Evolutionary conservation across 768 basidiomycete genomes (phyloP), one percentile per base, ranked within the genome.

Genomic region (Leccinum fibrillosum): DNA sequence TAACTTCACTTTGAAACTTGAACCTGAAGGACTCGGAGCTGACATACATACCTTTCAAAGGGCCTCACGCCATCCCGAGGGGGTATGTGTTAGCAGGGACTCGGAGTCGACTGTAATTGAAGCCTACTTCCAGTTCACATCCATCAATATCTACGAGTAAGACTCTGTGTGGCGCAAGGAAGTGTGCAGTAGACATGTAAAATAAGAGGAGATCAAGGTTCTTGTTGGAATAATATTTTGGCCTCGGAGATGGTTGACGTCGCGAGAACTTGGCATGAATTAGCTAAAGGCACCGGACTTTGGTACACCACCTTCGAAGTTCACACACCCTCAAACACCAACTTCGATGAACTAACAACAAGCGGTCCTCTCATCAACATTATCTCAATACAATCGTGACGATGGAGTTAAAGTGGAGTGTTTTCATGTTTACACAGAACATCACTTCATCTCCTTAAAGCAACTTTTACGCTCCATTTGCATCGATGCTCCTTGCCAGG

Each of bases 51-150:
- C 23, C 23, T 25, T 25, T 25, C 23, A 25, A 25, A 25, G 23
- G 23, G 23, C 23, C 23, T 25, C 23, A 25, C 23, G 23, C 23
- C 23, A 25, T 25, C 23, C 23, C 23, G 23, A 25, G 23, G 23
- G 23, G 23, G 23, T 25, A 25, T 25, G 23, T 25, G 23, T 25
- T 25, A 25, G 23, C 23, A 25, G 23, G 23, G 23, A 25, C 23
- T 25, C 23, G 23, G 23, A 25, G 23, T 25, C 23, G 23, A 25
- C 23, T 4, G 23, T 25, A 25, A 25, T 25, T 4, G 65, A 75
- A 2, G 77, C 79, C 0, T 80, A 76, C 62, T 80, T 78, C 64
- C 64, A 76, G 26, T 72, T 80, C 56, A 68, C 66, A 6, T 72
- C 71, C 17, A 62, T 80, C 13, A 63, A 72, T 28, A 66, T 80